Percentiles rank a stretch among this genome's conserved stretches.
These are phyloP conservation scores for Phytophthora foliorum DNA, from an alignment of 352 stramenopile species.

Conservation along the genomic window DNA sequence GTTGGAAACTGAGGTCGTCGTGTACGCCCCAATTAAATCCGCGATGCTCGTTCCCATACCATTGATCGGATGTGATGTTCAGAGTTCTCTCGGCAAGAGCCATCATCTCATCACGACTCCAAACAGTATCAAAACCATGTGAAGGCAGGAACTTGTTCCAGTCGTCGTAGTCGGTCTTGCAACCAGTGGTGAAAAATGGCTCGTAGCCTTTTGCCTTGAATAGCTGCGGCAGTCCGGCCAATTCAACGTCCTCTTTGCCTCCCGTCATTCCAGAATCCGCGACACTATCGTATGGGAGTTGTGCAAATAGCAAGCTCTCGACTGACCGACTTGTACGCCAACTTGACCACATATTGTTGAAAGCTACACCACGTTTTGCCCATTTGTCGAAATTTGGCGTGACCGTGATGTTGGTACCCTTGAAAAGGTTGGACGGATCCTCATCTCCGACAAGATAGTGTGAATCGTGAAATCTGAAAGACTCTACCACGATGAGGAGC, in stretches of 20 bases:
- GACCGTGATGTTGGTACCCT: constrained; percentile 39
- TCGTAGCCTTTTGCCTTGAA: constrained; percentile 65
- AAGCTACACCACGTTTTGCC: constrained; percentile 54
- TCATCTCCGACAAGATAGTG: constrained; percentile 57
- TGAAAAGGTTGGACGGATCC: constrained; percentile 48
- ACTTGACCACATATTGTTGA: constrained; percentile 72
- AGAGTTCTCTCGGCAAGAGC: constrained; percentile 41
- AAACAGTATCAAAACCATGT: constrained; percentile 64
- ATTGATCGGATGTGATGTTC: constrained; percentile 45
- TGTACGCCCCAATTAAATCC: constrained; percentile 56
- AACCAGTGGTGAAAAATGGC: constrained; percentile 57
- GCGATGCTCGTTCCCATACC: constrained; percentile 28
- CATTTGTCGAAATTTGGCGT: constrained; percentile 64
- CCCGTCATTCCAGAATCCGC: constrained; percentile 45
- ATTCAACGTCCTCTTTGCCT: constrained; percentile 35
- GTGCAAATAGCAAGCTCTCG: constrained; percentile 62
- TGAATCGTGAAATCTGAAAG: constrained; percentile 64
- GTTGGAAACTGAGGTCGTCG: constrained; percentile 57
- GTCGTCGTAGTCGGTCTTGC: constrained; percentile 53
- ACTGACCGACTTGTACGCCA: constrained; percentile 67
- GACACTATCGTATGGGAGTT: constrained; percentile 57
- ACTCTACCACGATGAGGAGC: constrained; percentile 61
- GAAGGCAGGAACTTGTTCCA: constrained; percentile 57
- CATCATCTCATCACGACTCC: constrained; percentile 53
- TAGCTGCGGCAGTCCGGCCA: constrained; percentile 58